Evolutionary conservation across 73 alveolate species (phyloP).

Genomic region (Blepharisma stoltei): DNA sequence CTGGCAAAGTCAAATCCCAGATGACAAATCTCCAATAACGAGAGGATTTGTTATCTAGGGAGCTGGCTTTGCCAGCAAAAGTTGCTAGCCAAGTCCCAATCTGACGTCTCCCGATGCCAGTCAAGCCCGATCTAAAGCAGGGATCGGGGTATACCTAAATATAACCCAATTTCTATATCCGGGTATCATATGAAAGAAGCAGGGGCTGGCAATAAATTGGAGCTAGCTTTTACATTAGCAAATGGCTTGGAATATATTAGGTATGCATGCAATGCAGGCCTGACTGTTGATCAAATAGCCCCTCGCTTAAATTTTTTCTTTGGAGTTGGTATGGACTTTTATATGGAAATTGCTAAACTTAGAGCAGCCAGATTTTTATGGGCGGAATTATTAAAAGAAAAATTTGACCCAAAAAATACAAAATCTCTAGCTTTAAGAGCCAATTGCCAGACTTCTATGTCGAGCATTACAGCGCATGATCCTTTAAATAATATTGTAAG

Average conservation of each 20-base stretch:
- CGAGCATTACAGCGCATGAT: conserved; percentile 73
- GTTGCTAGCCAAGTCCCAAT: too few species aligned
- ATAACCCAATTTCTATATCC: conserved; percentile 63
- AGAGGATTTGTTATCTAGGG: too few species aligned
- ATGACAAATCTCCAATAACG: too few species aligned
- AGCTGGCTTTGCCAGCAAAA: too few species aligned
- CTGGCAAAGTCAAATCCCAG: too few species aligned
- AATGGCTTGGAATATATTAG: conserved; percentile 71
- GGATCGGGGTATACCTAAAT: conserved; percentile 70
- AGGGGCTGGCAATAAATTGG: conserved; percentile 68
- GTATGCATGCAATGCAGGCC: conserved; percentile 62
- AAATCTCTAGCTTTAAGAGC: conserved; percentile 57
- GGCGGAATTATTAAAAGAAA: conserved; percentile 59
- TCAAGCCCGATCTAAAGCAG: too few species aligned
- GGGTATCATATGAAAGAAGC: conserved; percentile 81
- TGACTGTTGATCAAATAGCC: conserved; percentile 63
- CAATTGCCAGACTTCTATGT: conserved; percentile 70
- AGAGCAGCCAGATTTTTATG: conserved; percentile 73
- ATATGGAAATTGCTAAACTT: conserved; percentile 72
- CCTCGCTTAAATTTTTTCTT: conserved; percentile 75
- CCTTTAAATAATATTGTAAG: conserved; percentile 70
- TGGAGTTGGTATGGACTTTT: conserved; percentile 74
- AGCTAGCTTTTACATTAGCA: conserved; percentile 74
- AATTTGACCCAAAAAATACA: conserved; percentile 53
- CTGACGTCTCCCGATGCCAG: too few species aligned